phyloP scores from a whole-genome alignment of 2,329 filamentous ascomycete genomes.

The Arthrinium puccinioides region DNA sequence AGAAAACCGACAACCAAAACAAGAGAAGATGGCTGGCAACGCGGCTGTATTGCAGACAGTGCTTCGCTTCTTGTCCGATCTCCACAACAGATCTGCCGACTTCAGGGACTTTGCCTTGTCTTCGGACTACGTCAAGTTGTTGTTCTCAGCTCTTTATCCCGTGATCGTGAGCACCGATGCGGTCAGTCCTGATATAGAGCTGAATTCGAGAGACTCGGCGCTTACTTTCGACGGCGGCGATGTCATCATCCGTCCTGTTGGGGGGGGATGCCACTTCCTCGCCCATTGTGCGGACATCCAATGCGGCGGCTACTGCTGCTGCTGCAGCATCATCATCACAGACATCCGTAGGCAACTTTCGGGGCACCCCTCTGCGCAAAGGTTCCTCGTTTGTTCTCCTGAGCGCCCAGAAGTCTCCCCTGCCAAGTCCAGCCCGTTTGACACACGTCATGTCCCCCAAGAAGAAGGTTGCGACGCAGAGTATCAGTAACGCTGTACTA shows the following conservation, averaged over 20 bases:
- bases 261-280: slow-evolving; percentile 49
- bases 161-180: slow-evolving; percentile 80
- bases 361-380: slow-evolving; percentile 62
- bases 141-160: slow-evolving; percentile 78
- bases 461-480: slow-evolving; percentile 40
- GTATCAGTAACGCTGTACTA: slow-evolving; percentile 61
- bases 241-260: slow-evolving; percentile 72
- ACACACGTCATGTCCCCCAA: slow-evolving; percentile 55
- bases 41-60: slow-evolving; percentile 66
- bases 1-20: slow-evolving; percentile 34
- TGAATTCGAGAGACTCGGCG: slow-evolving; percentile 74
- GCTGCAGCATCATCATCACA: too few species aligned
- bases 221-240: slow-evolving; percentile 82
- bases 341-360: slow-evolving; percentile 23
- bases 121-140: slow-evolving; percentile 73
- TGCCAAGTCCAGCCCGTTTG: slow-evolving; percentile 55
- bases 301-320: slow-evolving; percentile 42
- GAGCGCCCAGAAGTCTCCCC: slow-evolving; percentile 57
- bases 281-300: slow-evolving; percentile 69
- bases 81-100: slow-evolving; percentile 66
- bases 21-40: slow-evolving; percentile 47
- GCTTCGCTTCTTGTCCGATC: slow-evolving; percentile 69
- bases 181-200: slow-evolving; percentile 75
- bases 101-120: slow-evolving; percentile 78
- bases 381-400: slow-evolving; percentile 90